These are phyloP conservation scores for Penicillium robsamsonii DNA, from an alignment of 495 filamentous ascomycete genomes.

Conservation along the genomic window DNA sequence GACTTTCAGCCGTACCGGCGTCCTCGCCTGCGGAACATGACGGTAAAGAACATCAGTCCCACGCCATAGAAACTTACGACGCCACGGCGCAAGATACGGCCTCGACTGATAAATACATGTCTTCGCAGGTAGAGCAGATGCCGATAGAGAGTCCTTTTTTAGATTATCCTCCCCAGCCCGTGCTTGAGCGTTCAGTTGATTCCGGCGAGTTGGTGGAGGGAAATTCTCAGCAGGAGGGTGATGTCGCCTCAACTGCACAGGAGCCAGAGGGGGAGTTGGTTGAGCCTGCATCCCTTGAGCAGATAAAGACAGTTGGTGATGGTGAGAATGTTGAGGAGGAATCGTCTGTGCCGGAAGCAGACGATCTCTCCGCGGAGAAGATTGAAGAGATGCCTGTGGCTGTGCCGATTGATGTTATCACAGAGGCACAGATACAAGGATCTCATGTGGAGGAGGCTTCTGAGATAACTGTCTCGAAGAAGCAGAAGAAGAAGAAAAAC, in stretches of 20 bases:
- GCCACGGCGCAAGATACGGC: slow-evolving; percentile 39
- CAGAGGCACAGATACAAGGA: slow-evolving; percentile 12
- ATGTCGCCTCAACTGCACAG: slow-evolving; percentile 4
- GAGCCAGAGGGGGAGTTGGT: slow-evolving; percentile 11
- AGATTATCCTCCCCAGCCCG: slow-evolving; percentile 38
- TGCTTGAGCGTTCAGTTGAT: slow-evolving; percentile 31
- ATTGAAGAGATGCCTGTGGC: slow-evolving; percentile 5
- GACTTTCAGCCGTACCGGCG: slow-evolving; percentile 33
- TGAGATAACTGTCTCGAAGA: slow-evolving; percentile 14
- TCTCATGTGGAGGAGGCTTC: slow-evolving; percentile 2
- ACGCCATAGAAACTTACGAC: slow-evolving; percentile 40
- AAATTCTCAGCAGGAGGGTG: slow-evolving; percentile 14
- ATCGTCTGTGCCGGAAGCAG: slow-evolving; percentile 15
- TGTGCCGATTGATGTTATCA: background rate
- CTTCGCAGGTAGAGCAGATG: slow-evolving; percentile 50
- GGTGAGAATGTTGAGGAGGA: slow-evolving; percentile 6
- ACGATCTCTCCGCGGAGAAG: slow-evolving; percentile 11
- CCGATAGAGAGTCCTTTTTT: slow-evolving; percentile 36
- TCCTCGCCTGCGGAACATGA: slow-evolving; percentile 46
- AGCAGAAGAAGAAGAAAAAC: slow-evolving; percentile 27
- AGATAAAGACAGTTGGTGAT: background rate
- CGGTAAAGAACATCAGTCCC: slow-evolving; percentile 52
- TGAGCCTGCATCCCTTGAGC: slow-evolving; percentile 4
- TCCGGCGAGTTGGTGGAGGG: slow-evolving; percentile 22
- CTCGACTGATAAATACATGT: slow-evolving; percentile 52